These are phyloP conservation scores for Acorus gramineus DNA, from an alignment of 106 monocot species.

Conservation along the genomic window DNA sequence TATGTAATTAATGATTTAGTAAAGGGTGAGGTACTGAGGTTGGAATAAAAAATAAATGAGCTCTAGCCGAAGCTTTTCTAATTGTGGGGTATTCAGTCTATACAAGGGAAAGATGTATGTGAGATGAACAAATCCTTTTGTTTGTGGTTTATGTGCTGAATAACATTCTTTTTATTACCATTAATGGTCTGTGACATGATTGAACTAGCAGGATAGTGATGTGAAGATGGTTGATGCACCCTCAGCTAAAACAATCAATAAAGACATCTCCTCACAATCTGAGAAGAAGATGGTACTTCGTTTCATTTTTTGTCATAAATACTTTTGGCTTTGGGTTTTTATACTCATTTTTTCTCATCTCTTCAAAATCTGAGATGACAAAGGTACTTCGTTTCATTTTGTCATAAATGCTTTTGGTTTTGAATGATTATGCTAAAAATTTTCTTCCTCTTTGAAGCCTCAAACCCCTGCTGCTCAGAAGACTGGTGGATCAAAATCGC, in stretches of 20 bases:
- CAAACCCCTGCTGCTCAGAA: conserved; percentile 40
- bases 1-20: too few relatives aligned
- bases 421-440: background rate
- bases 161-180: background rate
- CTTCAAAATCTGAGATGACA: background rate
- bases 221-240: conserved; percentile 50
- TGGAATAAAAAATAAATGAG: too few relatives aligned
- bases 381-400: too few relatives aligned
- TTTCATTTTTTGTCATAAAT: background rate
- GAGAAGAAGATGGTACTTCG: conserved; percentile 34
- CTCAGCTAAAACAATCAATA: conserved; percentile 2
- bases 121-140: too few relatives aligned
- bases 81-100: too few relatives aligned
- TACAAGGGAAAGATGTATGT: too few relatives aligned
- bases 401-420: background rate
- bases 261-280: conserved; percentile 8
- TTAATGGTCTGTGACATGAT: background rate
- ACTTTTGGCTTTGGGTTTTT: background rate
- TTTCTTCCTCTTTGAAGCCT: conserved; percentile 20
- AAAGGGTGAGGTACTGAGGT: too few relatives aligned
- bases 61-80: too few relatives aligned
- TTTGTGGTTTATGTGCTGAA: too few relatives aligned
- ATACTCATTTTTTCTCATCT: too few relatives aligned
- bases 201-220: conserved; percentile 20
- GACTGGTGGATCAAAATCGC: conserved; percentile 42